Evolutionary conservation across 257 asterid genomes (phyloP), one percentile per base, ranked within the genome.

Genomic region (Jasminum sambac): DNA sequence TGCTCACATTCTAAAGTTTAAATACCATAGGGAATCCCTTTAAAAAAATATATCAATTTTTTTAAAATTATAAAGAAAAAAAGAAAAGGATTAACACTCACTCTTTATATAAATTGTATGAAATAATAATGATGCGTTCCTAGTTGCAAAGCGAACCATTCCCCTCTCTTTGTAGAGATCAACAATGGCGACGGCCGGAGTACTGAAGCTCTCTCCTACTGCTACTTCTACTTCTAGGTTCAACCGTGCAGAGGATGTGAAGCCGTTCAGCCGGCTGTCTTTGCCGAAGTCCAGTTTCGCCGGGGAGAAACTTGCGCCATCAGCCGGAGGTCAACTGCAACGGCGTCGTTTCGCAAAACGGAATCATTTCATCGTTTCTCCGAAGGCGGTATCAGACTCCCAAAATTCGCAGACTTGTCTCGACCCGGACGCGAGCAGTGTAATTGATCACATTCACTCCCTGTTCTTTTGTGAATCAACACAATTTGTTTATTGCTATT

Each of bases 401-500:
- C 96, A 86, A 73, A 92, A 81, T 72, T 82, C 98, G 70, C 98
- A 89, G 83, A 92, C 98, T 1, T 92, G 98, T 78, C 96, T 92
- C 10, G 89, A 92, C 73, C 98, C 98, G 30, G 98, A 92, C 58
- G 98, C 98, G 62, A 92, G 96, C 80, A 63, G 89, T 26, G 97
- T 91, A 86, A 58, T 79, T 66, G n/a, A 71, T 63, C 55, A 41
- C n/a, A 7, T 34, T 66, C 38, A 36, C n/a, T 3, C 25, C 58
- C 36, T 74, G 70, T 41, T 2, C 6, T 71, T 40, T 23, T 55
- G 62, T 55, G 14, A 55, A 23, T 55, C 21, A 2, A 11, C 11
- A 21, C 7, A 48, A 36, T 68, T 73, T 21, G 25, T 59, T 68
- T 2, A 25, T 74, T 23, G 38, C 10, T 8, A 10, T 68, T 8